A percentile compares a stretch with the other conserved stretches of the same genome.
Evolutionary conservation across 176 grass and related monocot genomes (phyloP).

Genomic region (Urochloa ruziziensis): DNA sequence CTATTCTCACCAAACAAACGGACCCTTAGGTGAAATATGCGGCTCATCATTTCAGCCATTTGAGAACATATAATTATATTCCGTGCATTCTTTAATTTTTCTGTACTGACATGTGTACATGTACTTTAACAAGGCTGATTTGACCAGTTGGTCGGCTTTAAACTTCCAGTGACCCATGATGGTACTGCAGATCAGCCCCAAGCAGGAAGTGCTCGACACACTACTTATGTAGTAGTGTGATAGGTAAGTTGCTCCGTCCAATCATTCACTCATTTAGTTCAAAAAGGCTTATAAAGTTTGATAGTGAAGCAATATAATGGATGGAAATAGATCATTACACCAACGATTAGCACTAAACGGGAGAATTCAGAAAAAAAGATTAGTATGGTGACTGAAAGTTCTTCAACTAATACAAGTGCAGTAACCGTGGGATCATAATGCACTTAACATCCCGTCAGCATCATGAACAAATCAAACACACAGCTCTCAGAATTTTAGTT

Average conservation of each 20-base stretch:
- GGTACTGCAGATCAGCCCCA: neutral
- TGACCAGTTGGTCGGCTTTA: neutral
- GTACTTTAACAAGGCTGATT: neutral
- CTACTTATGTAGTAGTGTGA: constrained; percentile 11
- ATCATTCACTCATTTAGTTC: constrained; percentile 29
- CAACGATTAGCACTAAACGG: constrained; percentile 22
- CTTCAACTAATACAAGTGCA: neutral
- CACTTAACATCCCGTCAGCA: neutral
- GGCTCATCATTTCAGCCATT: neutral
- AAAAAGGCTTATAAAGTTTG: constrained; percentile 28
- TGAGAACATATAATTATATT: neutral
- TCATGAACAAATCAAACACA: neutral
- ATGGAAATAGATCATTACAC: no score
- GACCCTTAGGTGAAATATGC: neutral
- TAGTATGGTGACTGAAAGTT: constrained; percentile 5
- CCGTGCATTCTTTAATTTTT: neutral
- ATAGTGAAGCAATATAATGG: constrained; percentile 10
- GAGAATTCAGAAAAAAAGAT: neutral
- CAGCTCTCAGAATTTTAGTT: neutral
- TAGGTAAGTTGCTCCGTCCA: constrained; percentile 37
- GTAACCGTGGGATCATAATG: neutral
- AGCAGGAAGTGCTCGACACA: constrained; percentile 21
- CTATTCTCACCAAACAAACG: no score
- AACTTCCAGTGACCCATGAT: neutral
- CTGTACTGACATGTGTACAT: neutral